Base-by-base conservation (phyloP, 1,139 yeast species). In the Nakaseomyces delphensis region DNA sequence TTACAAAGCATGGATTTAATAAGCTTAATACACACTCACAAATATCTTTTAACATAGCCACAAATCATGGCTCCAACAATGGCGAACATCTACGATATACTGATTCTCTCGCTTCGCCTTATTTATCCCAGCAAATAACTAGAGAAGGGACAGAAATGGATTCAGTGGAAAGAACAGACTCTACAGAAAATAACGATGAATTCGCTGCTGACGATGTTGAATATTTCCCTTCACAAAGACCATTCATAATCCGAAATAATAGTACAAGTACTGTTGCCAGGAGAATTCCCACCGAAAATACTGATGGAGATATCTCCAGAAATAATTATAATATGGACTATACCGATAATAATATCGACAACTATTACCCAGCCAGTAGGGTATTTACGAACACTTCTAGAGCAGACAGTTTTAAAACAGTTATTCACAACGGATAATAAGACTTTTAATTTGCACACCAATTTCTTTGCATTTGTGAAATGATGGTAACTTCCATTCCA, bases 241-340 rank as follows among this genome's bases (percentile, higher is more conserved):
- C 40, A 4, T 41, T 37, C 14, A 15, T 40, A 19, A 40, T 37
- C 20, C 42, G 47, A 30, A 30, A 43, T 23, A 43, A 39, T 29
- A 46, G 48, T 35, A 48, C 47, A 19, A 50, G 51, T 27, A 48
- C 57, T 2, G 54, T 52, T 9, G 52, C 53, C 10, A 45, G 45
- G 38, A 35, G 46, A 14, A 36, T 45, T 3, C 42, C 46, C 3
- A 37, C 51, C 4, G 38, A 23, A 9, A n/a, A 21, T 33, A 36
- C 18, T 16, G 33, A 37, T 19, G 23, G 21, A 5, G 25, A 32
- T 16, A 25, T 13, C 4, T 24, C 27, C 4, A 20, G 13, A 15
- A 14, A 36, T 13, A 36, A 36, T 15, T 36, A 15, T 7, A 13
- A 7, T 10, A 20, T 18, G 7, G 27, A 21, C 3, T 5, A 14